Conservation (phyloP, 306 rosid species). For the Prunus dulcis region DNA sequence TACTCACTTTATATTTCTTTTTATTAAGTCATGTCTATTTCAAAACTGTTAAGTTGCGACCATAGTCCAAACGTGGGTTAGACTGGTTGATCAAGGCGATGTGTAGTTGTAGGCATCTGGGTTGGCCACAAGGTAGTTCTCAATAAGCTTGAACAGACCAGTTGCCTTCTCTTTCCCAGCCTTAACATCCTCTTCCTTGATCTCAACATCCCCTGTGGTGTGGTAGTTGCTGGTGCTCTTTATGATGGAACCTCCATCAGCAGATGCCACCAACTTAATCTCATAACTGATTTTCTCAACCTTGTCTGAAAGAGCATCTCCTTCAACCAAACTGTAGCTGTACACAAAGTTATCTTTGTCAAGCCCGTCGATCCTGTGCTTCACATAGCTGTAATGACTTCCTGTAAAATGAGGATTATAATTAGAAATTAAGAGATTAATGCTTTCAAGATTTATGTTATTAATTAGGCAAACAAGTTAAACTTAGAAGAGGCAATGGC, state of each 20-base stretch:
- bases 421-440: neutral
- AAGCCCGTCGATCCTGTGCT: conserved; percentile 31
- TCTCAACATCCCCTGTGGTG: no score
- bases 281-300: conserved; percentile 40
- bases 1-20: no score
- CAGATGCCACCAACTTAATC: conserved; percentile 24
- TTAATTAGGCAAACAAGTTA: neutral
- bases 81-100: no score
- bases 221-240: conserved; percentile 13
- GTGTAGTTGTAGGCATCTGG: conserved; percentile 25
- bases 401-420: neutral
- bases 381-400: neutral
- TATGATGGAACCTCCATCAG: conserved; percentile 32
- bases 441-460: neutral
- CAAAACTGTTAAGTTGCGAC: no score
- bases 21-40: no score
- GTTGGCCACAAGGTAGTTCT: conserved; percentile 30
- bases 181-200: conserved; percentile 26
- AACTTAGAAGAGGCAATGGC: neutral
- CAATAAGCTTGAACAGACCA: conserved; percentile 36
- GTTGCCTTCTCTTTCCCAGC: conserved; percentile 22
- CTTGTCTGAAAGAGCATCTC: conserved; percentile 26
- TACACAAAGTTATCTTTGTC: conserved; percentile 34
- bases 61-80: no score
- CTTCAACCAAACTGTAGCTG: conserved; percentile 41